phyloP scores from a whole-genome alignment of 768 basidiomycete genomes.

The Kwoniella dejecticola region DNA sequence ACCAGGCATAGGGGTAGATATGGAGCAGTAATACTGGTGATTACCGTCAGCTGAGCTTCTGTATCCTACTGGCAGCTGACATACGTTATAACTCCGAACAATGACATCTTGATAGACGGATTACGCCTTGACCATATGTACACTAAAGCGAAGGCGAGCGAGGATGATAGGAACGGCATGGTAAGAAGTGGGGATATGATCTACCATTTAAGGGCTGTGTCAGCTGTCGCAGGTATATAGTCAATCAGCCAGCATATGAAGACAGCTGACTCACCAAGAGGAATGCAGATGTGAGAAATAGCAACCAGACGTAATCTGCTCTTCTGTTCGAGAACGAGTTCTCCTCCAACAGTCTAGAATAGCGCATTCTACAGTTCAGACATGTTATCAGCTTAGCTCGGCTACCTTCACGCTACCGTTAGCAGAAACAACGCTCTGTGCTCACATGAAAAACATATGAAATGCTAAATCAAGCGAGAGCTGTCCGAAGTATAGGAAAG shows the following conservation, averaged over 20 bases:
- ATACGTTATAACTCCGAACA: constrained; percentile 85
- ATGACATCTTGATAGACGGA: constrained; percentile 89
- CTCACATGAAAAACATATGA: constrained; percentile 98
- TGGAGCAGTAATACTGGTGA: constrained; percentile 75
- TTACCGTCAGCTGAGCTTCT: neutral
- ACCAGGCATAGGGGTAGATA: constrained; percentile 93
- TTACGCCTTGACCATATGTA: constrained; percentile 97
- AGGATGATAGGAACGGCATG: constrained; percentile 88
- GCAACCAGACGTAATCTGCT: constrained; percentile 95
- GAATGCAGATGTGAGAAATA: constrained; percentile 78
- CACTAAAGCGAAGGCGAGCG: constrained; percentile 90
- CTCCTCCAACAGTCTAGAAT: constrained; percentile 94
- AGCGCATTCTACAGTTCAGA: constrained; percentile 74
- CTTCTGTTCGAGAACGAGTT: constrained; percentile 86
- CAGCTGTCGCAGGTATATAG: too few species aligned
- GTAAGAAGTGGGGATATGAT: constrained; percentile 82
- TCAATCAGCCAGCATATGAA: too few species aligned
- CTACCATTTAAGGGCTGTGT: too few species aligned
- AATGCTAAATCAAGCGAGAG: constrained; percentile 93
- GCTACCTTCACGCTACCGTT: neutral
- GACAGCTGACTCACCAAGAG: constrained; percentile 67
- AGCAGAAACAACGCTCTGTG: neutral
- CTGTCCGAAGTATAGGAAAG: constrained; percentile 94
- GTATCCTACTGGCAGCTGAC: constrained; percentile 4
- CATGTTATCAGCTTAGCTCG: constrained; percentile 1